phyloP scores from a whole-genome alignment of 2,329 filamentous ascomycete species.

The Amauroascus niger region DNA sequence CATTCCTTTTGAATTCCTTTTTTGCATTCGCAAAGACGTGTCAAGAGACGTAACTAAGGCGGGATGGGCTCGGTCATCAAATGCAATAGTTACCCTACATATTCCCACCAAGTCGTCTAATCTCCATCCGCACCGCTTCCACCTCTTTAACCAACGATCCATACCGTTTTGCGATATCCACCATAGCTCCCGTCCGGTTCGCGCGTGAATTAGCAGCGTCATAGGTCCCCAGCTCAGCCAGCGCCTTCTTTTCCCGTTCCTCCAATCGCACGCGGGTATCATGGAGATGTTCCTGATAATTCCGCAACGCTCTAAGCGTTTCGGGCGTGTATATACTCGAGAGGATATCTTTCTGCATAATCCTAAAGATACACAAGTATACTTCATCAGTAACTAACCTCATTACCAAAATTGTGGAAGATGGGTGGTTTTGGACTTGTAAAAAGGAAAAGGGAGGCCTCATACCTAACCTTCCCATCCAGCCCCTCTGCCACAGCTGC shows the following conservation, averaged over 20 bases:
- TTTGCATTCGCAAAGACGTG: too few species aligned
- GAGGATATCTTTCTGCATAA: constrained; percentile 31
- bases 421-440: neutral
- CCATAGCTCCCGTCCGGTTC: constrained; percentile 21
- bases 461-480: constrained; percentile 32
- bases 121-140: constrained; percentile 30
- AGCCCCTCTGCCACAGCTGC: constrained; percentile 31
- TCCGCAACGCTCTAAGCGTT: constrained; percentile 25
- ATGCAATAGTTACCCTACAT: too few species aligned
- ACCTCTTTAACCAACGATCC: constrained; percentile 31
- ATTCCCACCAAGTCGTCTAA: constrained; percentile 23
- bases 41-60: too few species aligned
- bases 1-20: too few species aligned
- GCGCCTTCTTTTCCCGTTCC: constrained; percentile 23
- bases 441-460: constrained; percentile 8
- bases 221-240: constrained; percentile 29
- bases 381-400: neutral
- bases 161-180: constrained; percentile 33
- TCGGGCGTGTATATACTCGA: constrained; percentile 33
- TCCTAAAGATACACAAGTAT: constrained; percentile 19
- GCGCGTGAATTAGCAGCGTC: constrained; percentile 21
- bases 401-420: neutral
- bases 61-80: too few species aligned
- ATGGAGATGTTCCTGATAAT: constrained; percentile 28
- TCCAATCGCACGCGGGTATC: constrained; percentile 26